These are phyloP conservation scores for Echites panduratus DNA, from an alignment of 257 asterid species.

Conservation along the genomic window DNA sequence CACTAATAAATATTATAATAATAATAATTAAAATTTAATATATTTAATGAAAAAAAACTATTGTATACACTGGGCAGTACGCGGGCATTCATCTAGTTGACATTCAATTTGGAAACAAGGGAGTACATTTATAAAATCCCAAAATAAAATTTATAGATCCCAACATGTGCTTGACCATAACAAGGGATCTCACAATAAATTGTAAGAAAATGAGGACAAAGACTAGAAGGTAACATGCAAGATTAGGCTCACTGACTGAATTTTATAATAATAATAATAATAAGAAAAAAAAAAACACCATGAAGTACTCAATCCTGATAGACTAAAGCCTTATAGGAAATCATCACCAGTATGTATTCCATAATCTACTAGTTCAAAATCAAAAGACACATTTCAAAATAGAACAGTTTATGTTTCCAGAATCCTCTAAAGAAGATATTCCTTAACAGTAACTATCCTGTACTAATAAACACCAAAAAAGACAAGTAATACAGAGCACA, in stretches of 20 bases:
- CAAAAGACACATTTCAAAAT: neutral
- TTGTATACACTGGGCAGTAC: too few relatives aligned
- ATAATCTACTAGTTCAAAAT: neutral
- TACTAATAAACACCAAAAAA: neutral
- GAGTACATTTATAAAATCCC: neutral
- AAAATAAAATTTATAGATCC: neutral
- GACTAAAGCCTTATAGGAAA: neutral
- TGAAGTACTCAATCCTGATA: neutral
- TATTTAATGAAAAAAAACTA: too few relatives aligned
- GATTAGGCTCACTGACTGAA: neutral
- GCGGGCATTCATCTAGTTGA: too few relatives aligned
- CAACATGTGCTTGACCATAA: neutral
- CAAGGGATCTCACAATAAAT: neutral
- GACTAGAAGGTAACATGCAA: neutral
- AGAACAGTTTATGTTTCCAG: neutral
- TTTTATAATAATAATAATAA: too few relatives aligned
- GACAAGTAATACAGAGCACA: neutral
- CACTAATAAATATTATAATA: too few relatives aligned
- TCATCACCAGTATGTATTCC: neutral
- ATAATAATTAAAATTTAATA: too few relatives aligned
- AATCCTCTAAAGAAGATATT: too few relatives aligned
- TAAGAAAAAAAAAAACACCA: too few relatives aligned
- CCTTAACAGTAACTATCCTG: neutral
- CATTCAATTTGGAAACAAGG: too few relatives aligned
- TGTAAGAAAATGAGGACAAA: neutral